Evolutionary conservation across 768 basidiomycete genomes (phyloP).

Genomic region (Mycena rosella): DNA sequence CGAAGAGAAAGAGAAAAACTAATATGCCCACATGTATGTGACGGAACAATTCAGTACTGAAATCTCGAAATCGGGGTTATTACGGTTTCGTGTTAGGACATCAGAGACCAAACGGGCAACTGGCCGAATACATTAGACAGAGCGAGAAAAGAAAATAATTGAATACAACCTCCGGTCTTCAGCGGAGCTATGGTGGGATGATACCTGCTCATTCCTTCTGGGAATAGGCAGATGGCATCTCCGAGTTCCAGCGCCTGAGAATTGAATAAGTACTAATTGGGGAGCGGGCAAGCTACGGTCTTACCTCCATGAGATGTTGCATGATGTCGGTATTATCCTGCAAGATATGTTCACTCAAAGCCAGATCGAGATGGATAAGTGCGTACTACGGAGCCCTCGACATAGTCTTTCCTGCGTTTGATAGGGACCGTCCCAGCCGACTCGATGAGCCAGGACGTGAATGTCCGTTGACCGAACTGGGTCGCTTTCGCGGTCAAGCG

Average conservation of each 20-base stretch:
- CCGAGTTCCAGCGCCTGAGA: constrained; percentile 78
- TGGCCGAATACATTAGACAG: constrained; percentile 42
- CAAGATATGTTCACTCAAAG: constrained; percentile 39
- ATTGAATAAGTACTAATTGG: constrained; percentile 27
- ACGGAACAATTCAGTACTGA: constrained; percentile 83
- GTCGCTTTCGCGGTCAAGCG: constrained; percentile 91
- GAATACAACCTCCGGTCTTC: constrained; percentile 81
- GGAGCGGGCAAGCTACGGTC: constrained; percentile 7
- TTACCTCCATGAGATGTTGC: constrained; percentile 75
- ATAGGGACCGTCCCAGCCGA: constrained; percentile 90
- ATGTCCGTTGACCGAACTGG: constrained; percentile 84
- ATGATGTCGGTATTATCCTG: constrained; percentile 78
- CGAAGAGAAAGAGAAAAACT: constrained; percentile 27
- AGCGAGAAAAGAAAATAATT: constrained; percentile 7
- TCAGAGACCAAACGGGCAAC: constrained; percentile 88
- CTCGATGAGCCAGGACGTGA: constrained; percentile 93
- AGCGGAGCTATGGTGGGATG: constrained; percentile 90
- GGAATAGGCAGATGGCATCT: constrained; percentile 86
- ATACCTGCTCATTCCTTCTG: constrained; percentile 88
- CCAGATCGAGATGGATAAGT: not conserved
- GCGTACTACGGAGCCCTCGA: constrained; percentile 43
- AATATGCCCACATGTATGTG: constrained; percentile 74
- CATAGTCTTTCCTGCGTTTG: constrained; percentile 78
- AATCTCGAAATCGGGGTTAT: constrained; percentile 78
- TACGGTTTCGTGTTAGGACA: constrained; percentile 75